Percentiles rank a stretch among this genome's conserved stretches.
phyloP scores from a whole-genome alignment of 2,329 filamentous ascomycete species.

The Corinectria fuckeliana region DNA sequence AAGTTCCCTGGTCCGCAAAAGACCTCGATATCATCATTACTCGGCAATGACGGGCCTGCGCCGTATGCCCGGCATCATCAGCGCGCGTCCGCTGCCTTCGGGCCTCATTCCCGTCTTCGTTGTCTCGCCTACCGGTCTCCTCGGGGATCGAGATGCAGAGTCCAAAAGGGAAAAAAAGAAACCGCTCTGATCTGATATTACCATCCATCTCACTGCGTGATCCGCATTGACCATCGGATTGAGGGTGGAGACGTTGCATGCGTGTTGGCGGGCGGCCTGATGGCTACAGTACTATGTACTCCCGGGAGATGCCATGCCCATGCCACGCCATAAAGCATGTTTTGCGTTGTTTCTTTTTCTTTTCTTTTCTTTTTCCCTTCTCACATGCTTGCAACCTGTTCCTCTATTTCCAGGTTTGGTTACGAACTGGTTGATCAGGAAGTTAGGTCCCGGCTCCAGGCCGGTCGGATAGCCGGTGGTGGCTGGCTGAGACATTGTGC shows the following conservation, averaged over 20 bases:
- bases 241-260: constrained; percentile 10
- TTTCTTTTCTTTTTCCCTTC: constrained; percentile 6
- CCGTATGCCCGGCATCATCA: neutral
- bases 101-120: neutral
- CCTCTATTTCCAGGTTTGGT: neutral
- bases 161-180: neutral
- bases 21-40: neutral
- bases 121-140: neutral
- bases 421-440: neutral
- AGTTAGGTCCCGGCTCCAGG: constrained; percentile 10
- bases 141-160: constrained; percentile 1
- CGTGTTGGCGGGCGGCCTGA: constrained; percentile 11
- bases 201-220: neutral
- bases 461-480: constrained; percentile 17
- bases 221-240: constrained; percentile 33
- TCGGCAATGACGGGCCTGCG: neutral
- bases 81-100: neutral
- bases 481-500: neutral
- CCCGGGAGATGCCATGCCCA: constrained; percentile 15
- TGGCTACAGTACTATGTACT: no score
- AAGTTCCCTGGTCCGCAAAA: no score
- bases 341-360: constrained; percentile 9
- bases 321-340: constrained; percentile 18
- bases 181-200: neutral
- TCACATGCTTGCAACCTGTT: neutral